Conservation (phyloP, 1,139 yeast species). For the Saccharomycopsis hybrid region DNA sequence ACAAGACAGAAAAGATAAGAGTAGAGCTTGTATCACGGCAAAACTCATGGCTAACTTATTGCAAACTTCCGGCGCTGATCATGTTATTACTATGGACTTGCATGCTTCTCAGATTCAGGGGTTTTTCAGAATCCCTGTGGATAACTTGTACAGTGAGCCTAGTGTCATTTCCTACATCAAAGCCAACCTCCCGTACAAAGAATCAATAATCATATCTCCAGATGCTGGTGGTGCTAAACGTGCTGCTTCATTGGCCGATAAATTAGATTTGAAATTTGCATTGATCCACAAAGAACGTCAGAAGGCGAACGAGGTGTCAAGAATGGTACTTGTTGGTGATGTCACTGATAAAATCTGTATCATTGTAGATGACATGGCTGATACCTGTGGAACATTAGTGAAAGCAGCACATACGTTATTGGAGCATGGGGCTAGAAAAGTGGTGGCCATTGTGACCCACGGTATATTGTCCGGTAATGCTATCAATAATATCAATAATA, state of each 20-base stretch:
- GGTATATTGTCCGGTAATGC: conserved; percentile 59
- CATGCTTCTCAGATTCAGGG: conserved; percentile 67
- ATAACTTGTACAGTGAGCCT: conserved; percentile 60
- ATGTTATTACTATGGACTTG: conserved; percentile 58
- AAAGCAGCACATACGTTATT: conserved; percentile 54
- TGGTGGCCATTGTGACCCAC: conserved; percentile 58
- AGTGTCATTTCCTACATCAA: conserved; percentile 49
- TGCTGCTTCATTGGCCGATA: conserved; percentile 58
- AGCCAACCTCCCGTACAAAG: conserved; percentile 35
- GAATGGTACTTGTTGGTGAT: conserved; percentile 58
- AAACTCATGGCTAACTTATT: conserved; percentile 55
- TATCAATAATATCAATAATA: conserved; percentile 43
- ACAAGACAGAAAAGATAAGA: conserved; percentile 58
- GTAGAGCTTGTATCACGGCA: conserved; percentile 59
- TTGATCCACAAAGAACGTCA: conserved; percentile 61
- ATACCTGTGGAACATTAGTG: conserved; percentile 61
- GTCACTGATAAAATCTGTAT: conserved; percentile 51
- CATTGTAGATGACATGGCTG: conserved; percentile 62
- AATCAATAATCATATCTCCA: conserved; percentile 47
- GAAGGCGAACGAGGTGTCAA: conserved; percentile 57
- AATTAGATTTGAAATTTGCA: conserved; percentile 55
- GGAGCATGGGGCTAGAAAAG: conserved; percentile 48
- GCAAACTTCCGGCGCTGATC: conserved; percentile 58
- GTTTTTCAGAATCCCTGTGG: conserved; percentile 57
- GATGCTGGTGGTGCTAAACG: conserved; percentile 68